phyloP scores from a whole-genome alignment of 2,329 filamentous ascomycete species.

The Grosmannia clavigera region DNA sequence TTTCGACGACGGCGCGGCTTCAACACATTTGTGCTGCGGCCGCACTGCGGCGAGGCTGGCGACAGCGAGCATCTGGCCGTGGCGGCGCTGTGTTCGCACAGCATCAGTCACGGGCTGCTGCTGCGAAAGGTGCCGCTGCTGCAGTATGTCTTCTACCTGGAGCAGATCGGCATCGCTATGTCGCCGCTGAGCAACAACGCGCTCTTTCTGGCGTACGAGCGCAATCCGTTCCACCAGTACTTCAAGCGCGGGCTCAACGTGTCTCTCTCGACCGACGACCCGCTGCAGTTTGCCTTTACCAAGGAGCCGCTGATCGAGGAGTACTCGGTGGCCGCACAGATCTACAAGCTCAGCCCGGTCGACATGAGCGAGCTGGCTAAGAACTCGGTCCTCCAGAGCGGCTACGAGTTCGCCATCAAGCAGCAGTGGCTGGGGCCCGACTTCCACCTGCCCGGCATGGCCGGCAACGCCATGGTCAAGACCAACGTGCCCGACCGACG shows the following conservation, averaged over 20 bases:
- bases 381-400: slow-evolving; percentile 88
- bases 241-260: slow-evolving; percentile 93
- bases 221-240: slow-evolving; percentile 92
- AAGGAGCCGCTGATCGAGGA: slow-evolving; percentile 98
- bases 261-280: slow-evolving; percentile 91
- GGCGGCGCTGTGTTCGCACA: slow-evolving; percentile 84
- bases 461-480: slow-evolving; percentile 86
- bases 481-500: slow-evolving; percentile 92
- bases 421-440: slow-evolving; percentile 78
- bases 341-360: slow-evolving; percentile 91
- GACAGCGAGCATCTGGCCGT: slow-evolving; percentile 94
- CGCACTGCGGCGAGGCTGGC: slow-evolving; percentile 92
- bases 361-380: slow-evolving; percentile 98
- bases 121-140: slow-evolving; percentile 87
- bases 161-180: slow-evolving; percentile 98
- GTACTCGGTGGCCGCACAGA: slow-evolving; percentile 94
- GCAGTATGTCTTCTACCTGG: slow-evolving; percentile 95
- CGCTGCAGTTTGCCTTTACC: slow-evolving; percentile 94
- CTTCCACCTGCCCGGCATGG: slow-evolving; percentile 65
- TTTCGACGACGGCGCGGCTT: slow-evolving; percentile 87
- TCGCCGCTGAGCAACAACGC: slow-evolving; percentile 98
- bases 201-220: slow-evolving; percentile 88
- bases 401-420: slow-evolving; percentile 82
- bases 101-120: slow-evolving; percentile 88
- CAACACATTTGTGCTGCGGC: slow-evolving; percentile 86